Percentiles rank a stretch among this genome's conserved stretches.
phyloP scores from a whole-genome alignment of 164 flowering plant species.

The Paratinospora sagittata region DNA sequence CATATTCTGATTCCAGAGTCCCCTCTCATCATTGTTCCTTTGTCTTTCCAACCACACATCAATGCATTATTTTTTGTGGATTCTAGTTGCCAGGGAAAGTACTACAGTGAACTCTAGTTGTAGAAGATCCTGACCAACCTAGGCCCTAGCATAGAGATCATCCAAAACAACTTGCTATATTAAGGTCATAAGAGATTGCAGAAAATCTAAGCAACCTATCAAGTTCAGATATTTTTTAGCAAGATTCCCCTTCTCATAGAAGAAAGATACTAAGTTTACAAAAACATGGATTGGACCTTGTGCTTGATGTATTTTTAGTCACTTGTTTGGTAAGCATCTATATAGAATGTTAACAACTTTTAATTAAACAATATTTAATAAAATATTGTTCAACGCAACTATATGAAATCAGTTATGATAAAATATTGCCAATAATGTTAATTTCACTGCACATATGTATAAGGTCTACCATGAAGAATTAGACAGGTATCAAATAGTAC shows the following conservation, averaged over 20 bases:
- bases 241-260: neutral
- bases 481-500: neutral
- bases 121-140: conserved; percentile 1
- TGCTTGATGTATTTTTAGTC: neutral
- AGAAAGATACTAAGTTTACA: neutral
- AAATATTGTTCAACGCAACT: no score
- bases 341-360: neutral
- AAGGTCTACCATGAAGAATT: neutral
- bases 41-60: neutral
- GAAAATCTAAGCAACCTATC: neutral
- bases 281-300: neutral
- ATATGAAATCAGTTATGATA: no score
- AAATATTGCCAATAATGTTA: neutral
- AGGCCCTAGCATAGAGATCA: neutral
- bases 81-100: neutral
- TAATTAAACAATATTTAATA: no score
- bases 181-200: neutral
- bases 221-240: neutral
- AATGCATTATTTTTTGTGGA: no score
- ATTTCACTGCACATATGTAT: neutral
- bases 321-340: neutral
- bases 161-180: neutral
- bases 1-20: neutral
- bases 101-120: conserved; percentile 3
- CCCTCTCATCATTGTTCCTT: neutral